These are phyloP conservation scores for Daldinia eschscholtzii DNA, from an alignment of 2,329 filamentous ascomycete genomes.

Conservation along the genomic window DNA sequence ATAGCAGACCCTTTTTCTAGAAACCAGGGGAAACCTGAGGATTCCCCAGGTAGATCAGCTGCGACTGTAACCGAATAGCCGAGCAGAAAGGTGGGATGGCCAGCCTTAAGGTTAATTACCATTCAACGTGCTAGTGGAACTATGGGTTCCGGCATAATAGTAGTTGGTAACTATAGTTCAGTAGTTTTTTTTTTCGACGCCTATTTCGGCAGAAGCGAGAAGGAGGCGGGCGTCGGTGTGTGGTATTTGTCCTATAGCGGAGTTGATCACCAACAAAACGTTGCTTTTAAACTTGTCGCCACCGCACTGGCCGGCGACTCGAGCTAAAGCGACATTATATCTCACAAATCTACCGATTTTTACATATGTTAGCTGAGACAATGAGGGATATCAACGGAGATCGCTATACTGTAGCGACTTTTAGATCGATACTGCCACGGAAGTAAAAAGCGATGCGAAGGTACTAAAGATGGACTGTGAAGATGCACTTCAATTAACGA, in stretches of 20 bases:
- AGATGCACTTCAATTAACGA: slow-evolving; percentile 28
- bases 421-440: slow-evolving; percentile 26
- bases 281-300: slow-evolving; percentile 44
- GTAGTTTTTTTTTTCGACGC: slow-evolving; percentile 34
- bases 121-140: slow-evolving; percentile 20
- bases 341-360: slow-evolving; percentile 29
- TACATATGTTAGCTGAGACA: slow-evolving; percentile 33
- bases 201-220: slow-evolving; percentile 42
- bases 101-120: slow-evolving; percentile 39
- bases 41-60: slow-evolving; percentile 37
- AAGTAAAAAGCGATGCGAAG: slow-evolving; percentile 17
- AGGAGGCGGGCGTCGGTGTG: slow-evolving; percentile 30
- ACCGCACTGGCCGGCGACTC: slow-evolving; percentile 38
- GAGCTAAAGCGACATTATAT: slow-evolving; percentile 34
- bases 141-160: slow-evolving; percentile 15
- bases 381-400: slow-evolving; percentile 21
- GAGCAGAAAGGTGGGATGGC: slow-evolving; percentile 33
- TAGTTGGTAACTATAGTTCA: slow-evolving; percentile 24
- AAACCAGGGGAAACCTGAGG: slow-evolving; percentile 36
- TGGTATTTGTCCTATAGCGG: slow-evolving; percentile 35
- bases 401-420: slow-evolving; percentile 14
- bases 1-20: slow-evolving; percentile 30
- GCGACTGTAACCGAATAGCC: slow-evolving; percentile 38
- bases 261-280: slow-evolving; percentile 35
- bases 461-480: slow-evolving; percentile 15